phyloP scores from a whole-genome alignment of 1,284 basidiomycete genomes.

The Testicularia cyperi region DNA sequence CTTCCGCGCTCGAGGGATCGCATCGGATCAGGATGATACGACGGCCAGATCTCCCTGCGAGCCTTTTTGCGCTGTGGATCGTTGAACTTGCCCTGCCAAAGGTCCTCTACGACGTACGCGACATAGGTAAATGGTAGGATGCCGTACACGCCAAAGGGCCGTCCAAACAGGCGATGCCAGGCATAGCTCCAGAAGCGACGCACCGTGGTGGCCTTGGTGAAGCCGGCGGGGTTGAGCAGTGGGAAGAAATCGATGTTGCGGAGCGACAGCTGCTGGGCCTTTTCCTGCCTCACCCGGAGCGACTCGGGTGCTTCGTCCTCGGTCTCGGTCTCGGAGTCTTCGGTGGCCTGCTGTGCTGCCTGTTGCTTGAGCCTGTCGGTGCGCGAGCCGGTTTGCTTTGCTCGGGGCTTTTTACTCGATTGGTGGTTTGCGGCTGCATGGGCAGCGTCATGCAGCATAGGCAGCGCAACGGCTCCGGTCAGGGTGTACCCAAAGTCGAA shows the following conservation, averaged over 20 bases:
- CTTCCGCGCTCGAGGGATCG: conserved; percentile 26
- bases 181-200: conserved; percentile 36
- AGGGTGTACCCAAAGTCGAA: conserved; percentile 47
- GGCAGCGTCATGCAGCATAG: conserved; percentile 22
- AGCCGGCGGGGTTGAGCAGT: conserved; percentile 32
- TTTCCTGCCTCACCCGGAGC: conserved; percentile 2
- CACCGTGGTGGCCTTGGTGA: conserved; percentile 29
- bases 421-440: neutral
- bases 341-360: neutral
- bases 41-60: conserved; percentile 23
- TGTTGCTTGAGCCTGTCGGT: conserved; percentile 5
- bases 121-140: conserved; percentile 31
- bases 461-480: conserved; percentile 31
- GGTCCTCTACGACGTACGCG: conserved; percentile 23
- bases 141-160: conserved; percentile 38
- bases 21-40: conserved; percentile 35
- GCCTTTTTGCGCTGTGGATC: conserved; percentile 21
- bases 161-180: conserved; percentile 40
- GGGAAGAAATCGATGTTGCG: conserved; percentile 48
- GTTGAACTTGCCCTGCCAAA: conserved; percentile 21
- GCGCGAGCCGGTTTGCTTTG: neutral
- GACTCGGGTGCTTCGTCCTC: conserved; percentile 20
- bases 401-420: neutral
- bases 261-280: conserved; percentile 19
- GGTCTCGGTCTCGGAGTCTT: conserved; percentile 23